Conservation (phyloP, 352 stramenopile species). For the Globisporangium nagaii region DNA sequence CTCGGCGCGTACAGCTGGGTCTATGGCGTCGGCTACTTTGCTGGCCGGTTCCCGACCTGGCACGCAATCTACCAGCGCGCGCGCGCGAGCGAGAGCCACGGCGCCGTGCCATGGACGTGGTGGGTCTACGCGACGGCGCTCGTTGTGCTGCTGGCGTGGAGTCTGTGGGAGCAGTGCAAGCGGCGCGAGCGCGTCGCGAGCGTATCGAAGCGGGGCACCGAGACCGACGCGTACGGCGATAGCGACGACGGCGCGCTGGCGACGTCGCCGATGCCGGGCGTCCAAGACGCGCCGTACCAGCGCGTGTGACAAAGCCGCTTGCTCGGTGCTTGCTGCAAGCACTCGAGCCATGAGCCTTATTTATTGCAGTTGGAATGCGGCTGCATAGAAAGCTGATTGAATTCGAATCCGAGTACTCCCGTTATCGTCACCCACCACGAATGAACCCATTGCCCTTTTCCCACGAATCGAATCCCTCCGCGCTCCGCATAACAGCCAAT, state of each 20-base stretch:
- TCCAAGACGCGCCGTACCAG: not conserved
- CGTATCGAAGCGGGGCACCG: not conserved
- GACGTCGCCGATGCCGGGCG: not conserved
- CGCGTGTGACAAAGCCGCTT: not conserved
- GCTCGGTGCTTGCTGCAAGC: too few species aligned
- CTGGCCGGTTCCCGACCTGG: conserved; percentile 15
- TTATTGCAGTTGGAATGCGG: too few species aligned
- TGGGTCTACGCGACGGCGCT: conserved; percentile 16
- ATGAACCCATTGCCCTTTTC: not conserved
- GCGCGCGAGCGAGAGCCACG: too few species aligned
- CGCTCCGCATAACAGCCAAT: not conserved
- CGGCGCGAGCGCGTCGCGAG: not conserved
- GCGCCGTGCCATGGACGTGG: conserved; percentile 11
- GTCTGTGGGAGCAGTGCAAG: conserved; percentile 18
- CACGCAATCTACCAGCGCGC: not conserved
- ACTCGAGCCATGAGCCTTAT: too few species aligned
- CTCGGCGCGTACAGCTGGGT: conserved; percentile 18
- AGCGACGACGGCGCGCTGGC: not conserved
- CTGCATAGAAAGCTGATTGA: not conserved
- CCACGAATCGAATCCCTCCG: not conserved
- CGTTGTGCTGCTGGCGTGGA: conserved; percentile 11
- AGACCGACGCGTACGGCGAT: not conserved
- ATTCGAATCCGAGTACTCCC: not conserved
- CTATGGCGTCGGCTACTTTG: conserved; percentile 28
- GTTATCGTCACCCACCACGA: not conserved